phyloP scores from a whole-genome alignment of 108 stramenopile species.

The Nitzschia putrida region DNA sequence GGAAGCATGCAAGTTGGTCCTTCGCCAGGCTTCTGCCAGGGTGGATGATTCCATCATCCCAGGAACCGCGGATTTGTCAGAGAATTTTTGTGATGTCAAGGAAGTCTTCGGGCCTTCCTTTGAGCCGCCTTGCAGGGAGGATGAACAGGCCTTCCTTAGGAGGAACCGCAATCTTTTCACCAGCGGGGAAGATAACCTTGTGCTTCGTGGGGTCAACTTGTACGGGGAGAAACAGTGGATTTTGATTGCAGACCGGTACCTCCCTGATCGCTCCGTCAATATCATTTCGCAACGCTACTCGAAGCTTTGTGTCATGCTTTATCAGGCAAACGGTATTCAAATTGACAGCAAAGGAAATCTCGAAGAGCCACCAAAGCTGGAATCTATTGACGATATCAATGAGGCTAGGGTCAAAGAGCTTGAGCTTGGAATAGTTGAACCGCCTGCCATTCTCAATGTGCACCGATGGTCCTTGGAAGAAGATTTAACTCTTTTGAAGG shows the following conservation, averaged over 20 bases:
- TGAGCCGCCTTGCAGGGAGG: conserved; percentile 44
- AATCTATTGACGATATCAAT: conserved; percentile 52
- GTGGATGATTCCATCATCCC: conserved; percentile 58
- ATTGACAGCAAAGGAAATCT: conserved; percentile 75
- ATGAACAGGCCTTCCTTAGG: conserved; percentile 56
- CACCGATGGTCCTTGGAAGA: conserved; percentile 88
- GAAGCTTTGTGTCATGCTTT: conserved; percentile 79
- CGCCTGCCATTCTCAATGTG: conserved; percentile 81
- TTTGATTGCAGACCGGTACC: conserved; percentile 77
- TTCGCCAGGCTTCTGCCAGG: conserved; percentile 64
- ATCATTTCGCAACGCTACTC: conserved; percentile 81
- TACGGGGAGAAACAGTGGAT: conserved; percentile 91
- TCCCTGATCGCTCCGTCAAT: conserved; percentile 78
- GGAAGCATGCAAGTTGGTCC: conserved; percentile 64
- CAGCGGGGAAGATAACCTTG: conserved; percentile 73
- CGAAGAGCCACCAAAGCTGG: conserved; percentile 55
- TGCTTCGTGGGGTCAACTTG: conserved; percentile 57
- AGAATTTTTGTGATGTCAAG: conserved; percentile 56
- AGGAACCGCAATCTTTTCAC: conserved; percentile 75
- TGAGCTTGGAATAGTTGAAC: conserved; percentile 48
- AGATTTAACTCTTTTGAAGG: conserved; percentile 75
- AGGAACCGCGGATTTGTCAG: conserved; percentile 48
- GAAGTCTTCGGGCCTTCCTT: conserved; percentile 62
- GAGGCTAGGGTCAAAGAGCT: conserved; percentile 39
- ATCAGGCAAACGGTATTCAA: conserved; percentile 68